phyloP scores from a whole-genome alignment of 2,329 filamentous ascomycete species.

The Talaromyces sp. region DNA sequence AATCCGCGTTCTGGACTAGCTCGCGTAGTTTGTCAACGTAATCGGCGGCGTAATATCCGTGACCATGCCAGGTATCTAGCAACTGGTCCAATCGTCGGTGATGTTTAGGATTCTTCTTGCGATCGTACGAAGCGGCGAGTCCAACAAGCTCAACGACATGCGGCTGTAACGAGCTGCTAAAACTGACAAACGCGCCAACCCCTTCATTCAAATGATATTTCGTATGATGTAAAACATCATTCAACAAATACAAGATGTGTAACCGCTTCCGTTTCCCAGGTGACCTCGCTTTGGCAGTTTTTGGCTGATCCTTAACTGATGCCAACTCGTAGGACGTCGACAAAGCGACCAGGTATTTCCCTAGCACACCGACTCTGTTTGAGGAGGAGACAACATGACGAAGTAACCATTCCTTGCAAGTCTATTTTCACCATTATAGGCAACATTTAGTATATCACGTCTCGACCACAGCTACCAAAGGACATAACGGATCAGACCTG shows the following conservation, averaged over 20 bases:
- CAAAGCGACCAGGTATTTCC: conserved; percentile 72
- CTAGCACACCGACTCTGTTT: conserved; percentile 64
- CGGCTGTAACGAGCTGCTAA: conserved; percentile 59
- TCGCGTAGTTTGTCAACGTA: conserved; percentile 61
- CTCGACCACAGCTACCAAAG: conserved; percentile 26
- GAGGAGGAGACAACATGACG: conserved; percentile 68
- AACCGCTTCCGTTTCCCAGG: conserved; percentile 68
- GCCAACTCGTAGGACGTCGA: conserved; percentile 56
- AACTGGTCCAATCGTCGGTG: conserved; percentile 63
- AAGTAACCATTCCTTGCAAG: conserved; percentile 83
- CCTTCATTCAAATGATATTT: conserved; percentile 50
- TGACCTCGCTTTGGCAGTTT: conserved; percentile 29
- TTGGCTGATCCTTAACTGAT: conserved; percentile 23
- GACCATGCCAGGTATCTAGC: conserved; percentile 68
- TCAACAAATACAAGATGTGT: conserved; percentile 74
- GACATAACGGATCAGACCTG: conserved; percentile 68
- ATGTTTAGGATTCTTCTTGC: conserved; percentile 64
- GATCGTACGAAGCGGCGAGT: conserved; percentile 54
- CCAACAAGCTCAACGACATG: conserved; percentile 62
- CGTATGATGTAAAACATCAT: conserved; percentile 72
- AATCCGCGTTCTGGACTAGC: conserved; percentile 51
- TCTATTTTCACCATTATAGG: conserved; percentile 53
- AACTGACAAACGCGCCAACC: conserved; percentile 45
- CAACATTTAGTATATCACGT: conserved; percentile 38
- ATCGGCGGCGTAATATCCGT: conserved; percentile 59